Percentiles rank a stretch among this genome's conserved stretches.
phyloP scores from a whole-genome alignment of 2,329 filamentous ascomycete species.

The Colletotrichum sublineola region DNA sequence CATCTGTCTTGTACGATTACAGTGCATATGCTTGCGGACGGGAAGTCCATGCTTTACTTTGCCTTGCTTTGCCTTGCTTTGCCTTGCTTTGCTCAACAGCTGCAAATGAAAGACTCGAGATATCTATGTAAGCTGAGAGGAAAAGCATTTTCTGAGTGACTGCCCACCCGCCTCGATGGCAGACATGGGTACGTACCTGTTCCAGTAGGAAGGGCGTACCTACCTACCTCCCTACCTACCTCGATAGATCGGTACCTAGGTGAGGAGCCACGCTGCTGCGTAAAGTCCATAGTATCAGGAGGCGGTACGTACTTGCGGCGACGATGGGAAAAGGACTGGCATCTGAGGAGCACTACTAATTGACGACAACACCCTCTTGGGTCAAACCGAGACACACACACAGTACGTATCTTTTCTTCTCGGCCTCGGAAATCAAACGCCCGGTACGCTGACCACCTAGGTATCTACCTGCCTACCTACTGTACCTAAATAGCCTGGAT shows the following conservation, averaged over 20 bases:
- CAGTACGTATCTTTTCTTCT: not conserved
- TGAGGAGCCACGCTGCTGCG: too few relatives aligned
- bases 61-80: not conserved
- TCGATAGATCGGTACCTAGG: not conserved
- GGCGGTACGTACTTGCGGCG: not conserved
- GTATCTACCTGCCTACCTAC: too few relatives aligned
- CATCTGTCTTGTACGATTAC: not conserved
- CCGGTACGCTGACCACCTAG: too few relatives aligned
- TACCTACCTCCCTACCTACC: too few relatives aligned
- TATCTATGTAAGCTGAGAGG: not conserved
- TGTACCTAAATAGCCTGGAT: too few relatives aligned
- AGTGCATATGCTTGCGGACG: not conserved
- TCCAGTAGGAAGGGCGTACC: too few relatives aligned
- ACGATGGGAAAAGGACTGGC: not conserved
- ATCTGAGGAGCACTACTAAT: not conserved
- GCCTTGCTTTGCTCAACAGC: not conserved
- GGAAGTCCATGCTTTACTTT: not conserved
- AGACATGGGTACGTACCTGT: not conserved
- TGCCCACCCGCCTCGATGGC: not conserved
- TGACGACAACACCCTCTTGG: constrained; percentile 4
- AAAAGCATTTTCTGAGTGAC: not conserved
- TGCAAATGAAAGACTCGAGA: not conserved
- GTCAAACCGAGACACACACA: too few relatives aligned
- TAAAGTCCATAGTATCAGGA: not conserved
- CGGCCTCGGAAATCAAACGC: not conserved